A percentile compares a stretch with the other conserved stretches of the same genome.
Conservation (phyloP, 805 yeast genomes). For the Tetrapisispora phaffii region DNA sequence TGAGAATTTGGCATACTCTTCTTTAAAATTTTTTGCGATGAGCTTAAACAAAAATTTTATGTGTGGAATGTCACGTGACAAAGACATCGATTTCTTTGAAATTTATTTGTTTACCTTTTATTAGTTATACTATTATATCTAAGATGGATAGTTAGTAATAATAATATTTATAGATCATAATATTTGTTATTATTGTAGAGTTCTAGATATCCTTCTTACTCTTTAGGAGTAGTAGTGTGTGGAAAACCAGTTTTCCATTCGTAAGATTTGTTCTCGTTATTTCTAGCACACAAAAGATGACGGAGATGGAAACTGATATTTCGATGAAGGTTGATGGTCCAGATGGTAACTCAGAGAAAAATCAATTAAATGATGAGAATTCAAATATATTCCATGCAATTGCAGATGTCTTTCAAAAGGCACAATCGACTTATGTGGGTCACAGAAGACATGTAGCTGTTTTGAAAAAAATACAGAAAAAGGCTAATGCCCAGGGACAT, state of each 20-base stretch:
- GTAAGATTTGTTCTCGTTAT: no score
- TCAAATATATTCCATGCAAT: constrained; percentile 38
- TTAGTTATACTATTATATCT: not conserved
- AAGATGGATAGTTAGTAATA: no score
- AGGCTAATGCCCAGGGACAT: constrained; percentile 42
- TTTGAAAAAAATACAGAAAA: constrained; percentile 46
- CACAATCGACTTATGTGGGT: constrained; percentile 63
- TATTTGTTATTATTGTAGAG: no score
- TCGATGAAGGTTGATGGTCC: not conserved
- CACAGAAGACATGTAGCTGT: constrained; percentile 66
- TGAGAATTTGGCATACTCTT: not conserved
- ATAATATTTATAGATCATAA: no score
- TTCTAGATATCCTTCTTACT: no score
- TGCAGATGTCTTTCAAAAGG: constrained; percentile 68
- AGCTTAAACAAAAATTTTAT: constrained; percentile 1
- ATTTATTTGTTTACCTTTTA: not conserved
- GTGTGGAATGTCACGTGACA: not conserved
- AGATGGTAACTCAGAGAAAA: constrained; percentile 4
- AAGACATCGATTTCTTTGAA: not conserved
- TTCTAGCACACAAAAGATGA: not conserved
- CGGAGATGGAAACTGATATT: not conserved
- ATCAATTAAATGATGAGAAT: constrained; percentile 14
- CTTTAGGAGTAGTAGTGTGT: no score
- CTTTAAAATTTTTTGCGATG: not conserved
- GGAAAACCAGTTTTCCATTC: no score